These are phyloP conservation scores for Phytophthora vignae DNA, from an alignment of 352 stramenopile genomes.

Conservation along the genomic window DNA sequence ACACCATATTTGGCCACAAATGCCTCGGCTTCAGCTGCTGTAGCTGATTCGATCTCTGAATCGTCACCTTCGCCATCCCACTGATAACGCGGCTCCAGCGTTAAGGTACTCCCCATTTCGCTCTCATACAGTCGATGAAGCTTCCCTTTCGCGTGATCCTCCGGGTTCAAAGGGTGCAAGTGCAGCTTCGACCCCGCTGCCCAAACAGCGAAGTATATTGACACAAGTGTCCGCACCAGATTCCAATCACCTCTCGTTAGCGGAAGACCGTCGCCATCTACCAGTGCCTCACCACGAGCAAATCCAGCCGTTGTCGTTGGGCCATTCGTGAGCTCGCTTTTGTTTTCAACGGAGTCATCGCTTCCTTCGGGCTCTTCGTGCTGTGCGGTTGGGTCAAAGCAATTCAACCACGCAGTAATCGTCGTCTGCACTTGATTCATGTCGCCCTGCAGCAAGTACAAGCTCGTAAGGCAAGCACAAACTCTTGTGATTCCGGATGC, in stretches of 20 bases:
- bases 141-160: constrained; percentile 21
- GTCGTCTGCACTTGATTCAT: constrained; percentile 55
- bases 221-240: constrained; percentile 80
- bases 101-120: constrained; percentile 70
- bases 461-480: constrained; percentile 76
- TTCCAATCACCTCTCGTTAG: constrained; percentile 87
- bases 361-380: constrained; percentile 49
- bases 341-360: constrained; percentile 37
- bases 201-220: constrained; percentile 80
- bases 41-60: constrained; percentile 20
- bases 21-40: constrained; percentile 58
- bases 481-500: constrained; percentile 83
- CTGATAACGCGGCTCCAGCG: constrained; percentile 49
- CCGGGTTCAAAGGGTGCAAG: constrained; percentile 51
- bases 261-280: constrained; percentile 81
- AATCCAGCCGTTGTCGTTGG: constrained; percentile 42
- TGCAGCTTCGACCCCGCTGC: constrained; percentile 59
- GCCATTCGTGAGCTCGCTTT: constrained; percentile 33
- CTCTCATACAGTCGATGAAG: constrained; percentile 58
- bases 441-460: constrained; percentile 80
- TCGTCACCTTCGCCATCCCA: constrained; percentile 23
- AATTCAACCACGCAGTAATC: constrained; percentile 74
- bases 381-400: constrained; percentile 79
- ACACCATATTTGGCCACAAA: constrained; percentile 87
- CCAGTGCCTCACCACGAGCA: constrained; percentile 70